Base-by-base conservation (phyloP, 1,284 basidiomycete species). In the Golubevia pallescens region DNA sequence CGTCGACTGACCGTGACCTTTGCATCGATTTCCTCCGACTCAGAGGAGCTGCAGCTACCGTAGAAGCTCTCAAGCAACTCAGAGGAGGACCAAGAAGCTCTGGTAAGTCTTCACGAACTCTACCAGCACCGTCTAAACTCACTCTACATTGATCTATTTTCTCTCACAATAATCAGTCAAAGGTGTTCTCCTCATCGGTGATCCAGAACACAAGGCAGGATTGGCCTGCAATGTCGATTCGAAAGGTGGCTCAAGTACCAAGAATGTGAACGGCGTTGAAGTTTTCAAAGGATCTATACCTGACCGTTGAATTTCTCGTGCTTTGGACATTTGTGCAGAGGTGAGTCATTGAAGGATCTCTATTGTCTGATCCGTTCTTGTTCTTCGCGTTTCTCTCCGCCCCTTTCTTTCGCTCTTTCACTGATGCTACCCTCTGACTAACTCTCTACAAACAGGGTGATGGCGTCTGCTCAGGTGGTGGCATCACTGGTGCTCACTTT, bases 41-140 rank as follows among this genome's bases (percentile, higher is more conserved):
- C n/a, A n/a, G n/a, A n/a, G 75, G 75, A 21, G 72, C 72, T 13
- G 68, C 74, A 21, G 75, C 74, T 13, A 77, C 76, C 6, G 61
- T 65, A 61, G 61, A 73, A 51, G 75, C 75, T 16, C 53, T 78
- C 19, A 58, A 69, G 14, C 57, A 63, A 48, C 57, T 74, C 34
- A 38, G 34, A 10, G 3, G 34, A 38, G 34, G 10, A 38, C 5
- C 5, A 10, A n/a, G n/a, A n/a, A n/a, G n/a, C n/a, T n/a, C n/a
- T n/a, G n/a, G n/a, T n/a, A n/a, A n/a, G n/a, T n/a, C n/a, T n/a
- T n/a, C n/a, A n/a, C n/a, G n/a, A n/a, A n/a, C n/a, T n/a, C n/a
- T n/a, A n/a, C n/a, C n/a, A n/a, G n/a, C n/a, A n/a, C n/a, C n/a
- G n/a, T n/a, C n/a, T n/a, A n/a, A n/a, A n/a, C n/a, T n/a, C 34